Evolutionary conservation across 306 rosid genomes (phyloP), one percentile per base, ranked within the genome.

Genomic region (Rubus idaeus): DNA sequence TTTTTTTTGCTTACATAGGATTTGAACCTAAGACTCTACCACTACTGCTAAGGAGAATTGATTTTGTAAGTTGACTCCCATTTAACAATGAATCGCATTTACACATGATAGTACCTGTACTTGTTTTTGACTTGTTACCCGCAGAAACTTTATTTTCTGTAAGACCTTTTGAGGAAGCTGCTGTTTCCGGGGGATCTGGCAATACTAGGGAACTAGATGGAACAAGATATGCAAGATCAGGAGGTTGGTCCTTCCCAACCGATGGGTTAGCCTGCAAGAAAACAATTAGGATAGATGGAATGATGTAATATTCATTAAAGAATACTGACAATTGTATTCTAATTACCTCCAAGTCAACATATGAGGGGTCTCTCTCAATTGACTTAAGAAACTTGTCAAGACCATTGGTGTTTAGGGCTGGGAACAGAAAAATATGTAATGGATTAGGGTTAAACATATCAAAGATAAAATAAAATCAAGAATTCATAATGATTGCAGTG

Each of bases 191-290:
- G 68, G 78, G 80, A 75, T 86, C 91, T 0, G 97, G 86, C 70
- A 85, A 70, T 68, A 74, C 53, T 57, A 83, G 42, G 55, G 93
- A 78, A 75, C 83, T 79, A 2, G 90, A 84, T 35, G 93, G 99
- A 73, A 92, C 91, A 49, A 92, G 85, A 53, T 83, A 78, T 23
- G 98, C 99, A 78, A 96, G 97, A 87, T 96, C 98, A 55, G 99
- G 99, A 51, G 98, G 97, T 80, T 88, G 96, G 85, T 96, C 98
- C 81, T 96, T 96, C 51, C 99, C 97, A 39, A 96, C 89, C 0
- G 86, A 13, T 68, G 96, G 99, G 77, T 88, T 96, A 77, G 96
- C 98, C 99, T 96, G 87, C 65, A 61, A 58, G 50, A 86, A 65
- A 74, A 45, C 52, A 56, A 75, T 53, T 67, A 55, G 11, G 30